Evolutionary conservation across 192 early-diverging fungal species (phyloP).

Genomic region (Jimgerdemannia lactiflua): DNA sequence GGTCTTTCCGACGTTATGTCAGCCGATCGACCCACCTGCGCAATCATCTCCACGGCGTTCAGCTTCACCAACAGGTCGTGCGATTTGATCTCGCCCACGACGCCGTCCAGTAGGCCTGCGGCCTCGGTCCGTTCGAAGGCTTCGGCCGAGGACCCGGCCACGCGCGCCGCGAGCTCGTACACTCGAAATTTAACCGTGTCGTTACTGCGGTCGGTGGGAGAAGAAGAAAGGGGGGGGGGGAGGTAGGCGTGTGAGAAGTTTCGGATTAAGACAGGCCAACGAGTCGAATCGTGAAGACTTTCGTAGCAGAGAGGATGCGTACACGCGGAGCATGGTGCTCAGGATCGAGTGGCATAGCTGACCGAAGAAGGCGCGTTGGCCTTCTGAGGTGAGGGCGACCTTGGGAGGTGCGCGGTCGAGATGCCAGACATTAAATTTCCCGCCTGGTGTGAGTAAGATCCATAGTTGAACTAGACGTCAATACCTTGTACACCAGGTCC

Average conservation of each 20-base stretch:
- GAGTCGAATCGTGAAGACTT: constrained; percentile 10
- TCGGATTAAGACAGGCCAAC: constrained; percentile 3
- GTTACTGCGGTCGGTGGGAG: constrained; percentile 11
- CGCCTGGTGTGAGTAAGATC: not conserved
- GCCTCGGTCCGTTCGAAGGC: constrained; percentile 28
- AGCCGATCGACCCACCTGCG: constrained; percentile 24
- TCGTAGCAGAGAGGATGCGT: constrained; percentile 10
- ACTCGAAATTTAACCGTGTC: constrained; percentile 45
- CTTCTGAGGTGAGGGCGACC: constrained; percentile 3
- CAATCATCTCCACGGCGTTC: constrained; percentile 45
- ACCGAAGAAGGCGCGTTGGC: constrained; percentile 5
- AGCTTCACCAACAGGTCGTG: constrained; percentile 39
- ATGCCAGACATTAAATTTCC: not conserved
- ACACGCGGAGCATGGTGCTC: constrained; percentile 11
- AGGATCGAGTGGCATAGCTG: constrained; percentile 14
- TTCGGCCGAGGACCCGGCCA: constrained; percentile 31
- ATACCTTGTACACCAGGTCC: constrained; percentile 33
- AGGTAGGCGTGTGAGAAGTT: not conserved
- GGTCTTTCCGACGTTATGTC: not conserved
- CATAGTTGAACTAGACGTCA: not conserved
- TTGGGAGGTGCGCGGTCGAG: not conserved
- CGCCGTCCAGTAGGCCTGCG: constrained; percentile 25
- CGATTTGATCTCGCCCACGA: constrained; percentile 32
- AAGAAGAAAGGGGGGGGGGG: not conserved
- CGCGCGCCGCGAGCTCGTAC: constrained; percentile 37